These are phyloP conservation scores for thale cress (Arabidopsis thaliana) DNA, from an alignment of 345 rosid species.

Conservation along the genomic window DNA sequence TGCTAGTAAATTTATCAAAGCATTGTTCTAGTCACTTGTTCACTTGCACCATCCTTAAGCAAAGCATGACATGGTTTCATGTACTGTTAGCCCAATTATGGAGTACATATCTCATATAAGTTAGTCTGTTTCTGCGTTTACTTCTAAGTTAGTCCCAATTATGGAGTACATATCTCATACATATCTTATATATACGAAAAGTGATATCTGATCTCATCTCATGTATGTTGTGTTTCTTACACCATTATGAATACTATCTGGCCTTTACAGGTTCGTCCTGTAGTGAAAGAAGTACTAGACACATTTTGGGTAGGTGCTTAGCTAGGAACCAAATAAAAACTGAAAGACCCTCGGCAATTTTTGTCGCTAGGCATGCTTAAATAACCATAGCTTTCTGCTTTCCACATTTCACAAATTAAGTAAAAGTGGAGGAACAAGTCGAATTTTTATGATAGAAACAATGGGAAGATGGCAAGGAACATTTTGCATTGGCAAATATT, in stretches of 20 bases:
- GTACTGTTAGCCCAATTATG: neutral
- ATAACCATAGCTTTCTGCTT: no score
- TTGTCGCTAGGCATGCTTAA: neutral
- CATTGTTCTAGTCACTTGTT: neutral
- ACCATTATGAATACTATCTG: neutral
- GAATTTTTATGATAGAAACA: neutral
- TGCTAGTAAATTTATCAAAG: neutral
- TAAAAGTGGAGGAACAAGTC: neutral
- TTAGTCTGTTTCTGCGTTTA: no score
- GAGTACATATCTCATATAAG: no score
- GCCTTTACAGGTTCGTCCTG: neutral
- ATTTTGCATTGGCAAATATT: constrained; percentile 28
- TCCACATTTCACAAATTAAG: no score
- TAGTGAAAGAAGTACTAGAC: neutral
- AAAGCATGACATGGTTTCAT: neutral
- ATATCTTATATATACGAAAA: no score
- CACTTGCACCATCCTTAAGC: neutral
- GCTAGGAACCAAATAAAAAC: neutral
- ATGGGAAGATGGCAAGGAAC: neutral
- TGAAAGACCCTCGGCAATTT: neutral
- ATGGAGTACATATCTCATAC: no score
- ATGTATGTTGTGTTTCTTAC: neutral
- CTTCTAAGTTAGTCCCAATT: no score
- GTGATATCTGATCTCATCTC: neutral
- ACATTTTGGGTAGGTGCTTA: neutral